Percentiles rank a stretch among this genome's conserved stretches.
These are phyloP conservation scores for Tirmania nivea DNA, from an alignment of 495 filamentous ascomycete species.

Conservation along the genomic window DNA sequence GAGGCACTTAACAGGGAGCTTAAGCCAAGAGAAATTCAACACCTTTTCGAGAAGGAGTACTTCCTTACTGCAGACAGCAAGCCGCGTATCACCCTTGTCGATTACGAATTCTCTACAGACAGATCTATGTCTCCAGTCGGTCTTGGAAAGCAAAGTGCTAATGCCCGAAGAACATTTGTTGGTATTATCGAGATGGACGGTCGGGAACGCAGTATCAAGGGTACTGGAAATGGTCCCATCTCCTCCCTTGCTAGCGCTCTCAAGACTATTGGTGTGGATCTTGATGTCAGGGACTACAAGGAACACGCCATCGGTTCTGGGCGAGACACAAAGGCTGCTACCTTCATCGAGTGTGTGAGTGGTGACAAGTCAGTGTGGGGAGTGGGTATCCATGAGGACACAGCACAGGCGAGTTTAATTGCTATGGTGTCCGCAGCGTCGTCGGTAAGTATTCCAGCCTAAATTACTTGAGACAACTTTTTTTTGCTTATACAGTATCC, in stretches of 20 bases:
- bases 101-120: conserved; percentile 80
- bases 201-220: conserved; percentile 51
- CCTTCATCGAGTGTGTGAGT: conserved; percentile 69
- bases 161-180: conserved; percentile 63
- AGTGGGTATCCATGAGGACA: conserved; percentile 86
- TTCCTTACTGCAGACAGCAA: conserved; percentile 44
- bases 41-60: conserved; percentile 73
- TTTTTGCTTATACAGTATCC: not conserved
- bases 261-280: conserved; percentile 55
- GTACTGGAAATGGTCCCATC: conserved; percentile 73
- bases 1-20: conserved; percentile 63
- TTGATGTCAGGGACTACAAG: conserved; percentile 89
- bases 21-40: conserved; percentile 55
- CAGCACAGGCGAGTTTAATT: conserved; percentile 77
- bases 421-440: conserved; percentile 73
- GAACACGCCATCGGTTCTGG: conserved; percentile 78
- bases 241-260: conserved; percentile 74
- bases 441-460: conserved; percentile 39
- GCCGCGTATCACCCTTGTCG: conserved; percentile 67
- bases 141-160: conserved; percentile 49
- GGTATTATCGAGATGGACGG: conserved; percentile 74
- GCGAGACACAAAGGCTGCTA: conserved; percentile 66
- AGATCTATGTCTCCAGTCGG: conserved; percentile 53
- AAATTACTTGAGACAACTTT: not conserved
- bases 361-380: conserved; percentile 54